Conservation (phyloP, 2,329 filamentous ascomycete genomes). For the Fonsecaea pugnacius region DNA sequence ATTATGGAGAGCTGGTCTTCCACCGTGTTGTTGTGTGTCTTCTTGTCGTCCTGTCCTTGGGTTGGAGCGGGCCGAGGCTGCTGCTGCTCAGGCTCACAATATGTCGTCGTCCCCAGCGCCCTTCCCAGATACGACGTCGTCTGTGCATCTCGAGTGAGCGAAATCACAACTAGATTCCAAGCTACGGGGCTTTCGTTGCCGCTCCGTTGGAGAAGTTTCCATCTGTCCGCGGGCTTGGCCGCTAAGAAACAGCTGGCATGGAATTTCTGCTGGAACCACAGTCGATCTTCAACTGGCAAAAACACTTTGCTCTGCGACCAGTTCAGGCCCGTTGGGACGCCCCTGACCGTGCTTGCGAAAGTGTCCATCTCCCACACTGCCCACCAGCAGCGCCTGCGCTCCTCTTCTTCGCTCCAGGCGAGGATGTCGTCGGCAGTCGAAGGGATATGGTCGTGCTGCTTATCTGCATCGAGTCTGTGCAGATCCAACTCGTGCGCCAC, state of each 20-base stretch:
- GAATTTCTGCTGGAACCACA: conserved; percentile 44
- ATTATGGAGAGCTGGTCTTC: conserved; percentile 37
- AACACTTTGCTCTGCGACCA: conserved; percentile 40
- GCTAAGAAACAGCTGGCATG: conserved; percentile 41
- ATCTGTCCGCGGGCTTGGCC: conserved; percentile 40
- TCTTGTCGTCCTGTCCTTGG: background rate
- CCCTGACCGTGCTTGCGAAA: conserved; percentile 47
- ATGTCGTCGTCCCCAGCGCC: conserved; percentile 28
- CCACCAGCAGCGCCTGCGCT: conserved; percentile 48
- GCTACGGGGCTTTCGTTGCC: conserved; percentile 44
- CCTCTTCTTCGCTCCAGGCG: conserved; percentile 41
- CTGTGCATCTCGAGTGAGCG: conserved; percentile 47
- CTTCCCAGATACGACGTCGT: conserved; percentile 40
- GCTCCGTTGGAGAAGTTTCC: conserved; percentile 41
- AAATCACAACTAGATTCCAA: conserved; percentile 49
- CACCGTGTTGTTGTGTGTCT: conserved; percentile 25
- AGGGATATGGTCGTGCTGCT: background rate
- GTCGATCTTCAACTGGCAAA: too few species aligned
- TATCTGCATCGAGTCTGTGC: conserved; percentile 38
- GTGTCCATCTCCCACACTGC: conserved; percentile 52
- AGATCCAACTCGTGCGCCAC: conserved; percentile 45
- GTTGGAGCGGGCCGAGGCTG: background rate
- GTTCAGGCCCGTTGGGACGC: conserved; percentile 45
- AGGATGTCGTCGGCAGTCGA: conserved; percentile 11
- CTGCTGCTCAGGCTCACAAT: conserved; percentile 1